A percentile compares a stretch with the other conserved stretches of the same genome.
Evolutionary conservation across 495 filamentous ascomycete species (phyloP).

Genomic region (Apiosordaria backusii): DNA sequence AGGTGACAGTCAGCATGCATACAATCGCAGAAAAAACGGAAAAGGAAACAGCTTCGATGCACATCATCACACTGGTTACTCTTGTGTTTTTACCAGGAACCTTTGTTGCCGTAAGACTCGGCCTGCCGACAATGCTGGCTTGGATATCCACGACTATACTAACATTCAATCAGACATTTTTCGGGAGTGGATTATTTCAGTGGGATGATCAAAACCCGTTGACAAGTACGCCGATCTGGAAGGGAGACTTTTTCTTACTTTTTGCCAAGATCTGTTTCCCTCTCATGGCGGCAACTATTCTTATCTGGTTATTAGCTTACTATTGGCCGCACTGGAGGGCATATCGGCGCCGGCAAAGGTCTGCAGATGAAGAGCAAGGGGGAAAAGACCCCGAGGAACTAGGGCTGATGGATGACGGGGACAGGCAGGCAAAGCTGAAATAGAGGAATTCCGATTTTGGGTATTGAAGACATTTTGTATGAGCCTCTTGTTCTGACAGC

Average conservation of each 20-base stretch:
- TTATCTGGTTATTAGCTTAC: neutral
- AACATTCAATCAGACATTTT: conserved; percentile 1
- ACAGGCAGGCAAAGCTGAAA: no score
- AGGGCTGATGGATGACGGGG: no score
- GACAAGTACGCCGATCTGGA: neutral
- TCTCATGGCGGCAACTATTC: neutral
- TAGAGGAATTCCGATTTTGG: no score
- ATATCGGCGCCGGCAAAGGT: neutral
- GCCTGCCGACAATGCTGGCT: neutral
- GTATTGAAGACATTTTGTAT: no score
- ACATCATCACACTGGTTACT: neutral
- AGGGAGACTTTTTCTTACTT: neutral
- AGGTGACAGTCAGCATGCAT: neutral
- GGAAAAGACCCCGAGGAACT: neutral
- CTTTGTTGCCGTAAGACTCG: conserved; percentile 6
- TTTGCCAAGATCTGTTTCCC: neutral
- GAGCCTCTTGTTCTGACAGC: no score
- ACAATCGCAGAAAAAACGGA: neutral
- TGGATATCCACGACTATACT: neutral
- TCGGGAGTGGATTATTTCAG: conserved; percentile 1
- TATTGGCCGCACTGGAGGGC: neutral
- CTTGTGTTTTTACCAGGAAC: conserved; percentile 1
- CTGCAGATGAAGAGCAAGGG: neutral
- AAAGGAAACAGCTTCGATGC: conserved; percentile 3
- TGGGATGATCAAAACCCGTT: neutral